Percentiles rank a stretch among this genome's conserved stretches.
These are phyloP conservation scores for Astraeus odoratus DNA, from an alignment of 768 basidiomycete species.

Conservation along the genomic window DNA sequence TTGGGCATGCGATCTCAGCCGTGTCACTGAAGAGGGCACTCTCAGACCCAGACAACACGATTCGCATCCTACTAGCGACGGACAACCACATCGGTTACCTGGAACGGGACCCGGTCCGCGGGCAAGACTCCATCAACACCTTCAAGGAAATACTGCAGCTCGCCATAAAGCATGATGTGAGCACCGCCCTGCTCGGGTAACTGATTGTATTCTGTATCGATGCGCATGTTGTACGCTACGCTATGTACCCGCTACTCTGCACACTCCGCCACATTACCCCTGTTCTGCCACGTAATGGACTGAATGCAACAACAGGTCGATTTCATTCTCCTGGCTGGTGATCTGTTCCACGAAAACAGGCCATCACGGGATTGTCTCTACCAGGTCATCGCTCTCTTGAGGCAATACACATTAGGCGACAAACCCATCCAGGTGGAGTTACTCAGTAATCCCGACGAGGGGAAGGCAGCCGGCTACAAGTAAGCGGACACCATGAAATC, in stretches of 20 bases:
- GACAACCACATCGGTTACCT: constrained; percentile 96
- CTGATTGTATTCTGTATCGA: no score
- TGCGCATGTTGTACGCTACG: no score
- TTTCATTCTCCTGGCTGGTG: constrained; percentile 90
- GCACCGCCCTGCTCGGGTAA: no score
- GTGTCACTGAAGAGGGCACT: constrained; percentile 1
- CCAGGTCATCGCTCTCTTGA: constrained; percentile 79
- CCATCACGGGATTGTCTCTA: constrained; percentile 88
- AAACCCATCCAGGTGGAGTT: constrained; percentile 88
- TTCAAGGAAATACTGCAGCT: constrained; percentile 92
- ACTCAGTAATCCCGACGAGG: constrained; percentile 87
- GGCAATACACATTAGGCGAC: constrained; percentile 87
- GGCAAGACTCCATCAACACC: constrained; percentile 92
- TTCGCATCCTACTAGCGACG: constrained; percentile 84
- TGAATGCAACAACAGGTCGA: constrained; percentile 60
- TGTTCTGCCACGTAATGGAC: background rate
- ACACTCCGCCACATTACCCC: background rate
- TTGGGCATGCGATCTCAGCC: constrained; percentile 1
- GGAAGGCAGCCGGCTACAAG: constrained; percentile 80
- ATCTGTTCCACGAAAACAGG: constrained; percentile 96
- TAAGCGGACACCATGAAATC: constrained; percentile 32
- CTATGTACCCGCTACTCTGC: no score
- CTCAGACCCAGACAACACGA: constrained; percentile 57
- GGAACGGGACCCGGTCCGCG: constrained; percentile 90
- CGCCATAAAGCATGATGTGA: constrained; percentile 80